phyloP scores from a whole-genome alignment of 139 green algal genomes.

The Dunaliella primolecta region DNA sequence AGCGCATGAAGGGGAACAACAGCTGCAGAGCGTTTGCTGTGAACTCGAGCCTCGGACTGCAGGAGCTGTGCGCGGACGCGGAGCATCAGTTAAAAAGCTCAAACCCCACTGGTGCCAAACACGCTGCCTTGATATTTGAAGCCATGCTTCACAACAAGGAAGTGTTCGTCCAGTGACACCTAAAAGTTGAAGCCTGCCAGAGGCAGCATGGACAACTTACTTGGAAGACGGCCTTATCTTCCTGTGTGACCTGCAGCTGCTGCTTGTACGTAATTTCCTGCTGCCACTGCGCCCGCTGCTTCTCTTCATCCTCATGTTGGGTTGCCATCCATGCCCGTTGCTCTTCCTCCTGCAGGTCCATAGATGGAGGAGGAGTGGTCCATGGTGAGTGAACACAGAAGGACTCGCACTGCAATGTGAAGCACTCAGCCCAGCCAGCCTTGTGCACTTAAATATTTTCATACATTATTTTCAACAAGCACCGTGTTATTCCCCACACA shows the following conservation, averaged over 20 bases:
- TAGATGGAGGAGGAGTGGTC: background rate
- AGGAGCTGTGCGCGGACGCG: background rate
- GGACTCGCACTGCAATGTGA: background rate
- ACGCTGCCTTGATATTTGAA: too few relatives aligned
- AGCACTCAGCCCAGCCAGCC: background rate
- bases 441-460: background rate
- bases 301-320: conserved; percentile 34
- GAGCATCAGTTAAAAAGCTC: background rate
- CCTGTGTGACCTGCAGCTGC: conserved; percentile 30
- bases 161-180: too few relatives aligned
- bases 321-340: conserved; percentile 47
- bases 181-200: background rate
- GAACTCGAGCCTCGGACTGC: background rate
- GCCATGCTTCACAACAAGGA: too few relatives aligned
- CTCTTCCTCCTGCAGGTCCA: conserved; percentile 53
- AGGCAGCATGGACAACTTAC: background rate
- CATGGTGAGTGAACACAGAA: background rate
- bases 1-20: background rate
- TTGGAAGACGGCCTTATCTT: conserved; percentile 38
- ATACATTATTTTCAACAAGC: too few relatives aligned
- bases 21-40: background rate
- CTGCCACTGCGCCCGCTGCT: conserved; percentile 77
- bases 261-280: conserved; percentile 81
- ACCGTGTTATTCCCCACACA: too few relatives aligned
- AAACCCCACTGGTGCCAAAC: too few relatives aligned